Evolutionary conservation across 2,329 filamentous ascomycete species (phyloP).

Genomic region (Colletotrichum neosansevieriae): DNA sequence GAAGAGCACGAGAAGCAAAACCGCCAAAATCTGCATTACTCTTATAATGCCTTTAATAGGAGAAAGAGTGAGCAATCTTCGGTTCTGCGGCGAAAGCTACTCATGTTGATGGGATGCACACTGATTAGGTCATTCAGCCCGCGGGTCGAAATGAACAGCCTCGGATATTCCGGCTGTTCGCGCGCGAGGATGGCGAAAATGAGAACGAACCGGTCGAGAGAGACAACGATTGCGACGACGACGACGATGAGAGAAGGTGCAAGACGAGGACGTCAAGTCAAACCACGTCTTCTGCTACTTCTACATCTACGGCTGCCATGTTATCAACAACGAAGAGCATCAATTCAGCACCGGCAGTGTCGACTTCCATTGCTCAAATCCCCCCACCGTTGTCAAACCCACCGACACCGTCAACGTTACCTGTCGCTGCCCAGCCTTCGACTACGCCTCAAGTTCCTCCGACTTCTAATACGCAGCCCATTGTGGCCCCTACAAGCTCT

Average conservation of each 20-base stretch:
- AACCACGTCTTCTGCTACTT: not conserved
- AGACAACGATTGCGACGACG: conserved; percentile 16
- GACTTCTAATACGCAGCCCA: not conserved
- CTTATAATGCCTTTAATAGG: not conserved
- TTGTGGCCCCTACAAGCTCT: not conserved
- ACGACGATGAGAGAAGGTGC: conserved; percentile 18
- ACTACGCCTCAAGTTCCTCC: not conserved
- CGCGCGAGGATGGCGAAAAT: not conserved
- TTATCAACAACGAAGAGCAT: too few species aligned
- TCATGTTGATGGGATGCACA: not conserved
- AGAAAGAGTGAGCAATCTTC: not conserved
- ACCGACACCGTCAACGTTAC: not conserved
- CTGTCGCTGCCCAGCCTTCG: not conserved
- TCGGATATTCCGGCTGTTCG: not conserved
- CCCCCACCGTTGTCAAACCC: not conserved
- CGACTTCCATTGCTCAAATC: not conserved
- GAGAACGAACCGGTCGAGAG: conserved; percentile 2
- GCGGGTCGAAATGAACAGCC: not conserved
- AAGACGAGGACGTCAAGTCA: not conserved
- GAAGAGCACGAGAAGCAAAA: not conserved
- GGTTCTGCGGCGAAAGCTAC: not conserved
- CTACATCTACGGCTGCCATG: not conserved
- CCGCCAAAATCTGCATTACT: too few species aligned
- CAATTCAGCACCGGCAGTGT: not conserved
- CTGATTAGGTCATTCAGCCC: not conserved